Percentiles rank a stretch among this genome's conserved stretches.
Conservation (phyloP, 352 stramenopile genomes). For the Phytophthora citrophthora region DNA sequence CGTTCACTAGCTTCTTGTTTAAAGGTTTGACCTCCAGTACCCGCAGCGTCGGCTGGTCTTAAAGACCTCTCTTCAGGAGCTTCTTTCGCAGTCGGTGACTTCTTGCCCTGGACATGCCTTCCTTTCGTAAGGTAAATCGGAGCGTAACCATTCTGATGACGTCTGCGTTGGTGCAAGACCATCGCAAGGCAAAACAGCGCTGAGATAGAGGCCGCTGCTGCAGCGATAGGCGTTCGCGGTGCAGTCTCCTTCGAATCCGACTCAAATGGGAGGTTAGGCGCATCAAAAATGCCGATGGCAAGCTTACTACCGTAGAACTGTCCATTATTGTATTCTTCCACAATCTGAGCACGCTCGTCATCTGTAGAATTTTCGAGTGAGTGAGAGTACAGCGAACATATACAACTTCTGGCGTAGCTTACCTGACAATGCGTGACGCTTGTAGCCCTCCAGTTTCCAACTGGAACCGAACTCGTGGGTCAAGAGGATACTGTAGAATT, state of each 20-base stretch:
- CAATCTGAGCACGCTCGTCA: slow-evolving; percentile 58
- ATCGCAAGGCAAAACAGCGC: slow-evolving; percentile 55
- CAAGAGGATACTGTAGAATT: slow-evolving; percentile 74
- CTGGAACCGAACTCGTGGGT: slow-evolving; percentile 31
- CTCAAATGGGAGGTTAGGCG: slow-evolving; percentile 41
- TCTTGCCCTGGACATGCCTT: slow-evolving; percentile 47
- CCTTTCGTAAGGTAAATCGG: slow-evolving; percentile 56
- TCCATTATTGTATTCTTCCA: slow-evolving; percentile 59
- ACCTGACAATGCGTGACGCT: slow-evolving; percentile 61
- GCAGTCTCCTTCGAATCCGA: slow-evolving; percentile 40
- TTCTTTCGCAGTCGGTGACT: slow-evolving; percentile 18
- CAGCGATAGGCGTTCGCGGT: slow-evolving; percentile 36
- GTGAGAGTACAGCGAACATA: not conserved
- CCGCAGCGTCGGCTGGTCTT: slow-evolving; percentile 39
- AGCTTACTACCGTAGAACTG: slow-evolving; percentile 71
- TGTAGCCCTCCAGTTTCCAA: slow-evolving; percentile 67
- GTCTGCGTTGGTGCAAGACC: slow-evolving; percentile 59
- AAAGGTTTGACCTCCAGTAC: slow-evolving; percentile 52
- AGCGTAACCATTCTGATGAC: slow-evolving; percentile 69
- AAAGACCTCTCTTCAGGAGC: slow-evolving; percentile 32
- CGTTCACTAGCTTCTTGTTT: slow-evolving; percentile 66
- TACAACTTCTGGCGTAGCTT: slow-evolving; percentile 2
- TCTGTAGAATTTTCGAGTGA: slow-evolving; percentile 27
- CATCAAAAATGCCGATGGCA: slow-evolving; percentile 68
- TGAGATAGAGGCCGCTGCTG: slow-evolving; percentile 54